Base-by-base conservation (phyloP, 2,329 filamentous ascomycete species). In the Eutypella sp. region DNA sequence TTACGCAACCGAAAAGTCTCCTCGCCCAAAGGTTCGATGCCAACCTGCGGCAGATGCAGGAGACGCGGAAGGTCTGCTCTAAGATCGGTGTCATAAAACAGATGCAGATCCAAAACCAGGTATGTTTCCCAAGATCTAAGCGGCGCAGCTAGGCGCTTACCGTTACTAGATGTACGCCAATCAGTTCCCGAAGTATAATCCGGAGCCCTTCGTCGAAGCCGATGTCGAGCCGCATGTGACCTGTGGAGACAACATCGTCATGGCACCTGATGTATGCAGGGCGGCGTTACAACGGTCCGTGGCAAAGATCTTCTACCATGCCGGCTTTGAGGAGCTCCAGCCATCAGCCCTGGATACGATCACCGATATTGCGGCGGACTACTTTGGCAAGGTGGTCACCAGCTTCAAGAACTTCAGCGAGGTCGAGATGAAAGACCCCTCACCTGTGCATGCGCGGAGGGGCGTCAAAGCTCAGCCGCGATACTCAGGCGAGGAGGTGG, bases 21-120 rank as follows among this genome's bases (percentile, higher is more conserved):
- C 69, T 99, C 29, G 76, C 86, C 1, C 82, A 81, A 56, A 92
- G 85, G 62, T 85, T 99, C 67, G 89, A 96, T 56, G 81, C 83
- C 45, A 99, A 99, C 57, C 89, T 97, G 67, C 82, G 82, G 49
- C 91, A 96, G 62, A 91, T 99, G 77, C 93, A 99, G 65, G 92
- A 97, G 60, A 99, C 93, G 1, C 80, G 93, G 56, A 97, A 96
- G 63, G 79, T 99, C 24, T 95, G 90, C 59, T 90, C 90, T 10
- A 99, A 97, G 69, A 96, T 99, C 63, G 85, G 89, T 41, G 89
- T 99, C 50, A 93, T 99, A 64, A 99, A 97, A 72, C 93, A 99
- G 70, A 99, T 99, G 93, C 93, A 99, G 69, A 82, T 97, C 44
- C 93, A 99, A 66, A 89, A 90, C 42, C 93, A 96, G 79, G 88